These are phyloP conservation scores for Triticum monococcum DNA, from an alignment of 176 grass and related monocot species.

Conservation along the genomic window DNA sequence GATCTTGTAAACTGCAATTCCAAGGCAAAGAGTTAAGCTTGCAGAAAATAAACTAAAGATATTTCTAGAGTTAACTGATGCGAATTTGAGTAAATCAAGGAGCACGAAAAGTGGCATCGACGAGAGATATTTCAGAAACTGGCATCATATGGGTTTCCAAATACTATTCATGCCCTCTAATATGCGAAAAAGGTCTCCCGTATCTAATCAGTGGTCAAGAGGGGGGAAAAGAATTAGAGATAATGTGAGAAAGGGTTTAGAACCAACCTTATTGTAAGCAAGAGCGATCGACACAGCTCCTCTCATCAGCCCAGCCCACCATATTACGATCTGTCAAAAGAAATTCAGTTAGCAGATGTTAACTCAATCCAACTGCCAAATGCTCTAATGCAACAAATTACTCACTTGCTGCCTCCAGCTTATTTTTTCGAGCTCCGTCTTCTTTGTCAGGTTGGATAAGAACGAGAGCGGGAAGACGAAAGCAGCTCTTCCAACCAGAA, in stretches of 20 bases:
- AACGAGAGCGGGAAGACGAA: slow-evolving; percentile 98
- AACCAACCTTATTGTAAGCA: slow-evolving; percentile 94
- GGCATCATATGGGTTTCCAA: not conserved
- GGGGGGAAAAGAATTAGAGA: not conserved
- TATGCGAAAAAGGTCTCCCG: not conserved
- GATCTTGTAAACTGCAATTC: slow-evolving; percentile 82
- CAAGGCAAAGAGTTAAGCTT: slow-evolving; percentile 30
- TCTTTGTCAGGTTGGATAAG: slow-evolving; percentile 90
- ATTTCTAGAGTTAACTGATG: not conserved
- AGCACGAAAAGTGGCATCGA: not conserved
- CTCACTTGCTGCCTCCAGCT: slow-evolving; percentile 75
- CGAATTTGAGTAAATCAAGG: not conserved
- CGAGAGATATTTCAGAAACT: not conserved
- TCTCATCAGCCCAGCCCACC: slow-evolving; percentile 99
- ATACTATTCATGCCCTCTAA: not conserved
- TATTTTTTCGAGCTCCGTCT: slow-evolving; percentile 63
- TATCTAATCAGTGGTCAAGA: not conserved
- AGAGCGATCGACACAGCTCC: slow-evolving; percentile 98
- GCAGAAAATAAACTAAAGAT: not conserved
- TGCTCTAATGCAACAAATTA: slow-evolving; percentile 4
- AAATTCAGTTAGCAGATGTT: slow-evolving; percentile 26
- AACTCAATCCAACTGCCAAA: not conserved
- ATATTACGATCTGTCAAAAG: slow-evolving; percentile 67
- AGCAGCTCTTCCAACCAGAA: slow-evolving; percentile 90
- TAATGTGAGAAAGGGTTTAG: not conserved